phyloP scores from a whole-genome alignment of 2,329 filamentous ascomycete genomes.

The Ustilaginoidea virens region DNA sequence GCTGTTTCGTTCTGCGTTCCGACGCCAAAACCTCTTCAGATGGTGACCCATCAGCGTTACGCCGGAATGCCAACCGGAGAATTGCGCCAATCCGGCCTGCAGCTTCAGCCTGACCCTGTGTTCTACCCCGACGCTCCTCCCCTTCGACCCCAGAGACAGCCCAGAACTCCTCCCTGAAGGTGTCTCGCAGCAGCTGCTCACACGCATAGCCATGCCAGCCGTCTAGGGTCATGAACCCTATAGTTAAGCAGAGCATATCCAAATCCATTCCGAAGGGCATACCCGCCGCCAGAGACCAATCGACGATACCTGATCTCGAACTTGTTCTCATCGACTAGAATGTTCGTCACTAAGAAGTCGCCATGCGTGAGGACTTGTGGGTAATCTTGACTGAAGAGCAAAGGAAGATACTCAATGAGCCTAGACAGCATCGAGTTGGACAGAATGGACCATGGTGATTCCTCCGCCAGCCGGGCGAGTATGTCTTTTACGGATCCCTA shows the following conservation, averaged over 20 bases:
- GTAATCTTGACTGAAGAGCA: constrained; percentile 12
- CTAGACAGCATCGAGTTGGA: constrained; percentile 5
- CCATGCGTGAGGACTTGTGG: constrained; percentile 14
- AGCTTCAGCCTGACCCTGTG: constrained; percentile 8
- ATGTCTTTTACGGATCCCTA: constrained; percentile 8
- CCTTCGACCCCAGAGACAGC: constrained; percentile 8
- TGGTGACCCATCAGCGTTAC: constrained; percentile 11
- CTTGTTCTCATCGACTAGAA: constrained; percentile 11
- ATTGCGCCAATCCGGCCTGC: constrained; percentile 12
- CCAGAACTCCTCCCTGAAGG: constrained; percentile 17
- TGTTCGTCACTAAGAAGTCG: constrained; percentile 15
- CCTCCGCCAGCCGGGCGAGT: constrained; percentile 4
- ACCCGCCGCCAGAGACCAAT: constrained; percentile 14
- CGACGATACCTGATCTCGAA: constrained; percentile 11
- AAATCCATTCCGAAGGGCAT: constrained; percentile 11
- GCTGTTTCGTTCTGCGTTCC: constrained; percentile 5
- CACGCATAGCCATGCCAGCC: constrained; percentile 15
- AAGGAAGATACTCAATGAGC: constrained; percentile 9
- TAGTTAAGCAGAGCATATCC: constrained; percentile 7
- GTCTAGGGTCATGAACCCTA: constrained; percentile 11
- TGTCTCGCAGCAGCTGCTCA: constrained; percentile 6
- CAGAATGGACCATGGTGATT: constrained; percentile 3
- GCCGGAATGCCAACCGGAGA: constrained; percentile 12
- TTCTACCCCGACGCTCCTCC: constrained; percentile 6
- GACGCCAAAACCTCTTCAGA: constrained; percentile 7